Conservation (phyloP, 148 eudicot species). For the Rhododendron ovatum region DNA sequence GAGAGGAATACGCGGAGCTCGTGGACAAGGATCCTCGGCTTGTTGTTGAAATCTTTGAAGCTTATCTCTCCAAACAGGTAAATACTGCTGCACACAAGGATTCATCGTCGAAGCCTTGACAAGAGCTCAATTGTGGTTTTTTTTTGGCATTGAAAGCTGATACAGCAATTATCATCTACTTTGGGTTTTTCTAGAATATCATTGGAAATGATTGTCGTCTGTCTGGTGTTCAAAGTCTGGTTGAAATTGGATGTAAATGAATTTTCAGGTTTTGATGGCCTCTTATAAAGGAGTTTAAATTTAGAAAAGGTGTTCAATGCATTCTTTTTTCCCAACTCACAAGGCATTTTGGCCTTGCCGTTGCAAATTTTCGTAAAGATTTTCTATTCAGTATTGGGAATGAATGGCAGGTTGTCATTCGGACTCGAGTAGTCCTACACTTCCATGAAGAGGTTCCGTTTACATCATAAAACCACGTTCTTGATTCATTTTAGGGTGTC, state of each 20-base stretch:
- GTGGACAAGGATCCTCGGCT: slow-evolving; percentile 80
- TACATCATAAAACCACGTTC: not conserved
- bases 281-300: not conserved
- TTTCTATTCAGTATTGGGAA: not conserved
- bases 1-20: slow-evolving; percentile 66
- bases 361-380: too few species aligned
- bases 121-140: not conserved
- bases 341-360: not conserved
- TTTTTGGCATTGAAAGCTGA: not conserved
- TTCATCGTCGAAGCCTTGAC: slow-evolving; percentile 10
- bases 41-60: slow-evolving; percentile 73
- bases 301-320: not conserved
- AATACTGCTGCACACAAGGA: slow-evolving; percentile 60
- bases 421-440: too few species aligned
- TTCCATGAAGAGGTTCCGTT: too few species aligned
- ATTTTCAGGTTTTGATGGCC: not conserved
- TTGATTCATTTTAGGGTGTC: not conserved
- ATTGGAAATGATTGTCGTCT: not conserved
- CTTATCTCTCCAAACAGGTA: slow-evolving; percentile 65
- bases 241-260: slow-evolving; percentile 8
- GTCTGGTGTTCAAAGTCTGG: slow-evolving; percentile 2
- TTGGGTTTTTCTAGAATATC: not conserved
- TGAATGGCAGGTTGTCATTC: too few species aligned
- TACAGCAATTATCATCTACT: not conserved
- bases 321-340: not conserved